phyloP scores from a whole-genome alignment of 345 rosid species.

The Eucalyptus decipiens region DNA sequence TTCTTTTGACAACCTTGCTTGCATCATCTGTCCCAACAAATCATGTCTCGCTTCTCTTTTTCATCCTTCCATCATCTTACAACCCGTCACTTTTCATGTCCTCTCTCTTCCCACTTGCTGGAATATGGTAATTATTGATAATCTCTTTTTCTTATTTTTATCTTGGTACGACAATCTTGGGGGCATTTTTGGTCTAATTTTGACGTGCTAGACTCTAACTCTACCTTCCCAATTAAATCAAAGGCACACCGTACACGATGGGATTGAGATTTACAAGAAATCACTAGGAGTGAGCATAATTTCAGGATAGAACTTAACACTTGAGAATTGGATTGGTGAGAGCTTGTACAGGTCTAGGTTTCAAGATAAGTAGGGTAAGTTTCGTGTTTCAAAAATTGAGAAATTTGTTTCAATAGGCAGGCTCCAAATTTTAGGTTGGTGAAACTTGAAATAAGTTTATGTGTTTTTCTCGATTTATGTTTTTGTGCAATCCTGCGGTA shows the following conservation, averaged over 20 bases:
- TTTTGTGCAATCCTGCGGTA: rapidly evolving
- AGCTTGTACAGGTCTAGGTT: rapidly evolving
- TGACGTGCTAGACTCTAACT: not conserved
- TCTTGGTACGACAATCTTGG: not conserved
- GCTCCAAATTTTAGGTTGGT: too few species aligned
- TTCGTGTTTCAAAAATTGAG: too few species aligned
- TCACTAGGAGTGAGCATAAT: too few species aligned
- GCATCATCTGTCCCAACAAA: not conserved
- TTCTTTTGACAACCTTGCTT: not conserved
- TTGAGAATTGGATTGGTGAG: too few species aligned
- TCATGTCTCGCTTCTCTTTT: not conserved
- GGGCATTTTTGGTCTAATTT: not conserved
- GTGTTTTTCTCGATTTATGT: too few species aligned
- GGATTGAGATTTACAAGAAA: not conserved
- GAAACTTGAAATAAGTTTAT: too few species aligned
- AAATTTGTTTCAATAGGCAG: rapidly evolving
- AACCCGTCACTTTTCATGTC: not conserved
- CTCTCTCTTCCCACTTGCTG: not conserved
- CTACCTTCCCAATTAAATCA: not conserved
- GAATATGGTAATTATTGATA: not conserved
- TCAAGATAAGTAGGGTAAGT: too few species aligned
- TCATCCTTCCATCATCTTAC: not conserved
- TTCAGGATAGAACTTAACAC: rapidly evolving
- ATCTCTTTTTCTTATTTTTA: not conserved
- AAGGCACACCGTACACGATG: not conserved